Conservation (phyloP, 129 eudicot genomes). For the Lactuca saligna region DNA sequence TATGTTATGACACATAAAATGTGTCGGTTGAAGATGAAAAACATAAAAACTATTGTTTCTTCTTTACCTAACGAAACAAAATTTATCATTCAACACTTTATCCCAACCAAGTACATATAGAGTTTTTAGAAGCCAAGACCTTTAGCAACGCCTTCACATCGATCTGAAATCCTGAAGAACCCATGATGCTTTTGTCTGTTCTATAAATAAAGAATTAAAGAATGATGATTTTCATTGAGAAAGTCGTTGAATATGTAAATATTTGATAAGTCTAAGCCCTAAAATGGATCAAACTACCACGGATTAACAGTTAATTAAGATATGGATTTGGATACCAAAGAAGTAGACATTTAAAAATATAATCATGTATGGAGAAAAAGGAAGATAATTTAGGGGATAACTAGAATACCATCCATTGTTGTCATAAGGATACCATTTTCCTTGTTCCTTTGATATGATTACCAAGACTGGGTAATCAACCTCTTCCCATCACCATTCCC, state of each 20-base stretch:
- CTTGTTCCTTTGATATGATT: slow-evolving; percentile 58
- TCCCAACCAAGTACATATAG: slow-evolving; percentile 44
- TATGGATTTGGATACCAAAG: not conserved
- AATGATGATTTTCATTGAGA: not conserved
- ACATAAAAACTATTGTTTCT: not conserved
- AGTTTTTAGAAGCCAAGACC: slow-evolving; percentile 82
- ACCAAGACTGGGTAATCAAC: not conserved
- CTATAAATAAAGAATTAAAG: slow-evolving; percentile 34
- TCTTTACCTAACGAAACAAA: too few relatives aligned
- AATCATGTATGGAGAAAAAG: not conserved
- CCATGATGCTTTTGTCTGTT: slow-evolving; percentile 87
- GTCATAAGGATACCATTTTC: slow-evolving; percentile 76
- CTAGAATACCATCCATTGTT: slow-evolving; percentile 63
- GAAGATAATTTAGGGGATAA: not conserved
- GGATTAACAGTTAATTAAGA: not conserved
- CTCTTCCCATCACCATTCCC: too few relatives aligned
- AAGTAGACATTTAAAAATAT: not conserved
- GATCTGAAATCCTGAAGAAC: slow-evolving; percentile 97
- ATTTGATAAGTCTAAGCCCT: slow-evolving; percentile 26
- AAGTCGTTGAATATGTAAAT: not conserved
- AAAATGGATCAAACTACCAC: not conserved
- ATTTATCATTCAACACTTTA: not conserved
- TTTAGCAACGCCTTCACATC: slow-evolving; percentile 93
- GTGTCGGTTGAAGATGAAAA: not conserved
- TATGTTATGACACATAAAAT: too few relatives aligned